Conservation (phyloP, 2,329 filamentous ascomycete species). For the Fusarium sp. region DNA sequence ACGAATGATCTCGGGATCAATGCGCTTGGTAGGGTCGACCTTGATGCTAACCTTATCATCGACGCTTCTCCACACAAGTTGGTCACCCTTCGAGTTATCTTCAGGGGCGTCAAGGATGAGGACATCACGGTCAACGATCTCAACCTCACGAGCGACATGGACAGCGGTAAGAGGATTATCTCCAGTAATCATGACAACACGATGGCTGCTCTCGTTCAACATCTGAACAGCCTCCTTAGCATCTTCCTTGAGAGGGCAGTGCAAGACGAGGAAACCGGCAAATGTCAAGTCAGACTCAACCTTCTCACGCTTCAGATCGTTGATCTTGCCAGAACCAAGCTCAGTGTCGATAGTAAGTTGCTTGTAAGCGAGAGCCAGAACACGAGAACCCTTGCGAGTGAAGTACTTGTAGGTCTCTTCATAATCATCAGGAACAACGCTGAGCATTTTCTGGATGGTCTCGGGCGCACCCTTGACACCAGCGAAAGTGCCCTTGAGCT, state of each 20-base stretch:
- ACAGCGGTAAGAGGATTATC: conserved; percentile 97
- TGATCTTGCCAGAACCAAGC: conserved; percentile 85
- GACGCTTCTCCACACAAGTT: conserved; percentile 92
- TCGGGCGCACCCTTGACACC: conserved; percentile 97
- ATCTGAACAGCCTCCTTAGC: conserved; percentile 94
- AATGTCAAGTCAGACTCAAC: conserved; percentile 88
- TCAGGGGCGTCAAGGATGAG: conserved; percentile 96
- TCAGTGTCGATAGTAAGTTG: conserved; percentile 86
- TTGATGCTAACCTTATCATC: conserved; percentile 89
- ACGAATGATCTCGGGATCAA: conserved; percentile 84
- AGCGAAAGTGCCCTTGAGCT: conserved; percentile 87
- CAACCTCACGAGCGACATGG: conserved; percentile 93
- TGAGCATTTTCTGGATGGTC: conserved; percentile 94
- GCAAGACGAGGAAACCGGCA: conserved; percentile 94
- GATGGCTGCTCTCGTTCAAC: conserved; percentile 98
- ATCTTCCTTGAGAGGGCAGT: conserved; percentile 96
- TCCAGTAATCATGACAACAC: conserved; percentile 98
- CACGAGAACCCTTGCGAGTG: conserved; percentile 93
- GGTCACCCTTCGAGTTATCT: conserved; percentile 82
- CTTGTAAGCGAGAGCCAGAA: conserved; percentile 94
- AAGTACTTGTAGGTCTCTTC: conserved; percentile 99
- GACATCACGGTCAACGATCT: conserved; percentile 96
- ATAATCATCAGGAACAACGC: conserved; percentile 84
- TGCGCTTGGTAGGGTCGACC: conserved; percentile 83
- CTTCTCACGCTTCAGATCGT: conserved; percentile 92